Base-by-base conservation (phyloP, 768 basidiomycete genomes). In the Xerocomellus chrysenteron region DNA sequence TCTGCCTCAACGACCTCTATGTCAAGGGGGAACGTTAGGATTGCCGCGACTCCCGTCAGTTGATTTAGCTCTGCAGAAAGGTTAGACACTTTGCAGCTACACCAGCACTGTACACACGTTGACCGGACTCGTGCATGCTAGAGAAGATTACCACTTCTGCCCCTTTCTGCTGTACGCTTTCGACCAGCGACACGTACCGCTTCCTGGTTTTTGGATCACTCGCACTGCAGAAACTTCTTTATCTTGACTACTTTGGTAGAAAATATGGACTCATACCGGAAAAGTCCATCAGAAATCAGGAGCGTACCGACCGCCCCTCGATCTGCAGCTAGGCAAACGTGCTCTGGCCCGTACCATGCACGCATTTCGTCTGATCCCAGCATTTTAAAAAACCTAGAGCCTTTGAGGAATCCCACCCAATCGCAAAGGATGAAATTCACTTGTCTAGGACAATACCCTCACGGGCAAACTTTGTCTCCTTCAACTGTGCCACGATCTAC, bases 51-150 rank as follows among this genome's bases (percentile, higher is more conserved):
- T 2, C 97, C 97, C 9, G 94, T 95, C 40, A 98, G 70, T 61
- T 95, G 90, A 69, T 98, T 97, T n/a, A 99, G 78, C 69, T 99
- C 97, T 97, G 71, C 17, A 54, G 13, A 33, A 50, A 26, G 13
- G 37, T 50, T 41, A 62, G 52, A 54, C 46, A 6, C 54, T 39
- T 36, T 11, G 1, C 21, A n/a, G 19, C 10, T n/a, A 8, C 35
- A 36, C 12, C 7, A 50, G 17, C 26, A 54, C 41, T 28, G 42
- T 39, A 77, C 91, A 66, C 67, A 96, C 94, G 95, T 80, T 98
- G 94, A 14, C 97, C 97, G 21, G 92, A 93, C 74, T 99, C 97
- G 68, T 99, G 97, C 97, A 99, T 98, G 66, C 94, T 98, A 5
- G 96, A 98, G 73, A 98, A 99, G 61, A 98, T 94, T 19, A 98